Conservation (phyloP, 2,329 filamentous ascomycete genomes). For the Aspergillus calidoustus region DNA sequence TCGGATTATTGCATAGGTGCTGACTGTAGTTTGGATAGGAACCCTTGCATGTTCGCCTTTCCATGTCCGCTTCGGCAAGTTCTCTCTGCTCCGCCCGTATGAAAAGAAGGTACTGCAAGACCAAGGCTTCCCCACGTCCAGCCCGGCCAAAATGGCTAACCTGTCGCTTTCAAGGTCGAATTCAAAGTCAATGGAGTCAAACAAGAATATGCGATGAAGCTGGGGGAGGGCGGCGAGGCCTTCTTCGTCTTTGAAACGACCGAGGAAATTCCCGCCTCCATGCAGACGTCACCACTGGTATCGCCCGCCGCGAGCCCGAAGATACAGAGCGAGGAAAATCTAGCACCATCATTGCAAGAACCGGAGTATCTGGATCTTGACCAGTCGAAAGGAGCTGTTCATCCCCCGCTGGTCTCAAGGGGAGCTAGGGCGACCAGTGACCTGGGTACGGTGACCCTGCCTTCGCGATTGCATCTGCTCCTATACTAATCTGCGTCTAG, state of each 20-base stretch:
- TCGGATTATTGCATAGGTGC: neutral
- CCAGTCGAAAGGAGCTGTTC: constrained; percentile 30
- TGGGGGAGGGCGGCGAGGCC: constrained; percentile 94
- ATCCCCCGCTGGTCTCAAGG: constrained; percentile 35
- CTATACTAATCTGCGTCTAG: constrained; percentile 29
- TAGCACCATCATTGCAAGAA: constrained; percentile 48
- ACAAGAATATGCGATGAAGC: constrained; percentile 96
- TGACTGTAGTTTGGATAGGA: constrained; percentile 41
- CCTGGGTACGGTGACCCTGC: constrained; percentile 39
- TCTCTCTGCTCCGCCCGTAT: constrained; percentile 88
- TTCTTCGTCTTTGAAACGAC: constrained; percentile 99
- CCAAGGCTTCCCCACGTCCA: neutral
- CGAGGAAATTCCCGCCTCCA: constrained; percentile 84
- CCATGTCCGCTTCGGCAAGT: constrained; percentile 98
- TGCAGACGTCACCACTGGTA: constrained; percentile 93
- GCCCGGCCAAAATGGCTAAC: constrained; percentile 20
- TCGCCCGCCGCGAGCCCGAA: constrained; percentile 85
- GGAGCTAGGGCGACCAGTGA: constrained; percentile 51
- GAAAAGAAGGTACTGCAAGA: constrained; percentile 76
- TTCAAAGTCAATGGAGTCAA: constrained; percentile 92
- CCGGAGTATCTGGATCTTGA: constrained; percentile 57
- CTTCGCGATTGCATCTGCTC: neutral
- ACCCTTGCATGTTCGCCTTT: constrained; percentile 90
- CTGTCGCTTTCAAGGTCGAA: constrained; percentile 66
- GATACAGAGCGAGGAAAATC: constrained; percentile 36